A percentile compares a stretch with the other conserved stretches of the same genome.
These are phyloP conservation scores for Ophiocordyceps polyrhachis-furcata DNA, from an alignment of 2,329 filamentous ascomycete genomes.

Conservation along the genomic window DNA sequence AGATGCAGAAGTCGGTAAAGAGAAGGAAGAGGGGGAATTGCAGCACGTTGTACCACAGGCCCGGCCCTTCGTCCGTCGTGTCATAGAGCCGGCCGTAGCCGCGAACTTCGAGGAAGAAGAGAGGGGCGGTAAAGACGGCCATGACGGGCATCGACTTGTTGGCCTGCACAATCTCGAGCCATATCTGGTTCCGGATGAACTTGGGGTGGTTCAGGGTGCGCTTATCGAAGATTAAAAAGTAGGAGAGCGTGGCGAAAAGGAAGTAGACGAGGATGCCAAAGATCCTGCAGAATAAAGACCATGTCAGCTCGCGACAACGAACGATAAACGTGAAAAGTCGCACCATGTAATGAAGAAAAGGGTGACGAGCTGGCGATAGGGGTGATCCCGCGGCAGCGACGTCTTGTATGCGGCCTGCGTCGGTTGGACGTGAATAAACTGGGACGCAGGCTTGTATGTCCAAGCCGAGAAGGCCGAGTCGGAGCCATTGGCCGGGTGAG, in stretches of 20 bases:
- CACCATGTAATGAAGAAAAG: conserved; percentile 80
- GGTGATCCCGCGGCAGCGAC: conserved; percentile 57
- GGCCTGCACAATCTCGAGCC: conserved; percentile 69
- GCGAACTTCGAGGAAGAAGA: conserved; percentile 68
- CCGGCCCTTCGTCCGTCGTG: conserved; percentile 53
- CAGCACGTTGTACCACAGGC: conserved; percentile 55
- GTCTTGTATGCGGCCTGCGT: conserved; percentile 64
- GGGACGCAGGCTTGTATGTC: conserved; percentile 54
- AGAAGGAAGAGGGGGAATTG: conserved; percentile 79
- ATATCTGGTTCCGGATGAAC: conserved; percentile 85
- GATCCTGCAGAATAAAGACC: conserved; percentile 42
- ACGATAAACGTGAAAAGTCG: conserved; percentile 11
- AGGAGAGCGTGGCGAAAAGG: conserved; percentile 64
- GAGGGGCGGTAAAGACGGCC: conserved; percentile 60
- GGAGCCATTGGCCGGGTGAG: conserved; percentile 35
- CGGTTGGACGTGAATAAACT: conserved; percentile 51
- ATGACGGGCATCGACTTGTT: conserved; percentile 62
- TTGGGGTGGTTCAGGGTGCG: conserved; percentile 75
- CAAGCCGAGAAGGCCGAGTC: conserved; percentile 37
- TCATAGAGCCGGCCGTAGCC: conserved; percentile 83
- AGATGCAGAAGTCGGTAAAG: conserved; percentile 82
- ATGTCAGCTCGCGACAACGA: conserved; percentile 78
- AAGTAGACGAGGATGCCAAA: conserved; percentile 79
- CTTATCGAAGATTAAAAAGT: conserved; percentile 82
- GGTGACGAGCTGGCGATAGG: conserved; percentile 53